Percentiles rank a stretch among this genome's conserved stretches.
phyloP scores from a whole-genome alignment of 2,329 filamentous ascomycete species.

The Bimuria novae-zelandiae region DNA sequence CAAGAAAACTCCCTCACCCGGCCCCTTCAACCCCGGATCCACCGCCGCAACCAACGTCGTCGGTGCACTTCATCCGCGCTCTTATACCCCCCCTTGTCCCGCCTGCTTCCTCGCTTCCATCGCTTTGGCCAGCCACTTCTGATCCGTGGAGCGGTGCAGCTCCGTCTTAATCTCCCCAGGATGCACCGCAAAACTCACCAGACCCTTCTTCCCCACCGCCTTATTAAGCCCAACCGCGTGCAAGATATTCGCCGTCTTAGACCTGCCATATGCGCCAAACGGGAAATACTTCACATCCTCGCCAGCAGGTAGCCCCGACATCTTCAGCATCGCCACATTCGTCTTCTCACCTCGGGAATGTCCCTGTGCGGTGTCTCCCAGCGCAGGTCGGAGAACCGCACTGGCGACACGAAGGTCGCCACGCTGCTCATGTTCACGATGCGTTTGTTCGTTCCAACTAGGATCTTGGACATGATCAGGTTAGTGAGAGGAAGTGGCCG shows the following conservation, averaged over 20 bases:
- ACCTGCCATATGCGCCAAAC: constrained; percentile 17
- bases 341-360: constrained; percentile 2
- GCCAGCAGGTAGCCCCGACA: neutral
- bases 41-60: constrained; percentile 42
- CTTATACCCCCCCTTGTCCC: constrained; percentile 22
- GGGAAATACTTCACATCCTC: constrained; percentile 6
- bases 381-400: constrained; percentile 3
- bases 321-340: neutral
- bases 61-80: constrained; percentile 42
- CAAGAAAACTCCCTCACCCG: constrained; percentile 19
- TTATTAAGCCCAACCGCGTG: constrained; percentile 7
- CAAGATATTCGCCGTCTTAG: constrained; percentile 20
- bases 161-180: constrained; percentile 18
- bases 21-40: constrained; percentile 31
- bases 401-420: constrained; percentile 5
- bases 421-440: constrained; percentile 10
- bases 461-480: constrained; percentile 45
- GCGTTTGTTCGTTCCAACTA: constrained; percentile 33
- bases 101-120: neutral
- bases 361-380: neutral
- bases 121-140: neutral
- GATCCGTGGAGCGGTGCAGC: neutral
- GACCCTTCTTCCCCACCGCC: constrained; percentile 1
- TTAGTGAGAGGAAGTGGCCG: constrained; percentile 50
- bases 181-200: constrained; percentile 11